Conservation (phyloP, 2,329 filamentous ascomycete genomes). For the Penicillium corylophilum region DNA sequence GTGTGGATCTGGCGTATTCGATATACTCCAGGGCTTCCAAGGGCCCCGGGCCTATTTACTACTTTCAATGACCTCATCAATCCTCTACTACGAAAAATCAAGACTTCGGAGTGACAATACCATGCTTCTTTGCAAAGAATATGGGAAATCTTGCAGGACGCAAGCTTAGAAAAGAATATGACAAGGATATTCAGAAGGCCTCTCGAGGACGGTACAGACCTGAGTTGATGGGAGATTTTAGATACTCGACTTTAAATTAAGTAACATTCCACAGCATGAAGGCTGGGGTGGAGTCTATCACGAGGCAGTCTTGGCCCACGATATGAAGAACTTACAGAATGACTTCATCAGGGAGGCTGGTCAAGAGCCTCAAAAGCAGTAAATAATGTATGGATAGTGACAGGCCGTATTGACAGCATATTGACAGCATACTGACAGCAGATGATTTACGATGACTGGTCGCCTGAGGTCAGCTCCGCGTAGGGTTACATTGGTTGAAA, state of each 20-base stretch:
- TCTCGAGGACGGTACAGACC: too few species aligned
- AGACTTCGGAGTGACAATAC: slow-evolving; percentile 16
- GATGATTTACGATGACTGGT: too few species aligned
- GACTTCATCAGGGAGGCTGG: not conserved
- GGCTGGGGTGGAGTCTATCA: not conserved
- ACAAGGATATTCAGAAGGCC: too few species aligned
- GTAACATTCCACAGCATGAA: not conserved
- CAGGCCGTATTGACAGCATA: not conserved
- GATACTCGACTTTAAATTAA: not conserved
- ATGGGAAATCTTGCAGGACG: slow-evolving; percentile 9
- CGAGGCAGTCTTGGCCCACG: not conserved
- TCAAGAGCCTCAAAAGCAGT: not conserved
- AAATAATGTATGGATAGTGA: not conserved
- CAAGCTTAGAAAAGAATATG: slow-evolving; percentile 15
- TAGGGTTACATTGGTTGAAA: not conserved
- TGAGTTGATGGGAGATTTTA: too few species aligned
- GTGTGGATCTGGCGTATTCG: not conserved
- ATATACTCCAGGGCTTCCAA: not conserved
- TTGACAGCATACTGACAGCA: too few species aligned
- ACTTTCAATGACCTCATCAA: too few species aligned
- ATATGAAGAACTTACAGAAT: not conserved
- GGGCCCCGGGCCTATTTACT: too few species aligned
- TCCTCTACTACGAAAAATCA: slow-evolving; percentile 2
- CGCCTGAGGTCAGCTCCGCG: not conserved
- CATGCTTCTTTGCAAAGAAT: slow-evolving; percentile 15